Base-by-base conservation (phyloP, 1,284 basidiomycete genomes). In the Agaricales sp. region DNA sequence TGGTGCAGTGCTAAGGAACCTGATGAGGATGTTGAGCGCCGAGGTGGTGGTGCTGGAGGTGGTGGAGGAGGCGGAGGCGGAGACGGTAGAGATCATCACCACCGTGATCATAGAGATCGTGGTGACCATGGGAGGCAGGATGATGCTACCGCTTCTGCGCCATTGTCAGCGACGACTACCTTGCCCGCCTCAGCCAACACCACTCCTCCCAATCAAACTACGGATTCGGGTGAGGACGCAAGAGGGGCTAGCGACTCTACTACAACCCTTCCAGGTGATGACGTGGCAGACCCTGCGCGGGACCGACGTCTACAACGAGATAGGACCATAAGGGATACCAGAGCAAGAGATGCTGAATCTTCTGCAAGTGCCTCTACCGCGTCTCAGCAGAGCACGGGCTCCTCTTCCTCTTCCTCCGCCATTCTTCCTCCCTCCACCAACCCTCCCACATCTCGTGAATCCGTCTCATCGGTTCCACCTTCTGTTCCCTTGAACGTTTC, bases 1-100 rank as follows among this genome's bases (percentile, higher is more conserved):
- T 89, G 86, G 86, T 89, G 86, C 59, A 82, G 78, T 54, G 82
- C 77, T 12, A 84, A 80, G 58, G 86, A 88, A 39, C 79, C 74
- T 2, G 85, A 87, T 22, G 84, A 85, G 3, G 75, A 75, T n/a
- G 19, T 16, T 8, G 8, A 8, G 8, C 4, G 16, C 8, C 13
- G n/a, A 8, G 16, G n/a, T 8, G 18, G 39, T 4, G 39, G 8
- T 41, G 39, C 8, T 41, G 16, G 39, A 8, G 39, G 39, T 11
- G 39, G 39, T 4, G 39, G 16, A 6, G 19, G 39, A 8, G 16
- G 39, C 4, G 19, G 39, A 16, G 30, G 30, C 11, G 30, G 30
- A 8, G 39, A n/a, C 39, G 26, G 26, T 6, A 30, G 26, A 30
- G 26, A 30, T 14, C 26, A 30, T 30, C 26, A 30, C 14, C 26